These are phyloP conservation scores for Penicillium sp. DNA, from an alignment of 2,329 filamentous ascomycete species.

Conservation along the genomic window DNA sequence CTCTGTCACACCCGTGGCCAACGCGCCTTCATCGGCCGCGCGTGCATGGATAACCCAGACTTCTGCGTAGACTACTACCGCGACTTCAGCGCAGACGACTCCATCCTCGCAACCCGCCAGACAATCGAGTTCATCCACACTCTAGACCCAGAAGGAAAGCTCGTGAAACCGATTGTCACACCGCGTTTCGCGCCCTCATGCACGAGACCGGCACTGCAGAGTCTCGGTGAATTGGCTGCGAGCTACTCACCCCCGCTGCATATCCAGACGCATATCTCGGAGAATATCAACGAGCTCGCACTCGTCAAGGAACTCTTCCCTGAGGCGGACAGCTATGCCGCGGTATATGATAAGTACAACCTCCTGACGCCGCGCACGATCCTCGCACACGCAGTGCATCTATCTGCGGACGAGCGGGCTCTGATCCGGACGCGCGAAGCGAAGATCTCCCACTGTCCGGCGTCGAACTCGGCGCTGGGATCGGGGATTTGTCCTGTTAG, in stretches of 20 bases:
- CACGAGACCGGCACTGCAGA: conserved; percentile 54
- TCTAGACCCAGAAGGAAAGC: conserved; percentile 61
- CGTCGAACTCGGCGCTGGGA: conserved; percentile 72
- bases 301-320: conserved; percentile 73
- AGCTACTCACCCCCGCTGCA: conserved; percentile 58
- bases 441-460: conserved; percentile 82
- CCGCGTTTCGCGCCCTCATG: conserved; percentile 61
- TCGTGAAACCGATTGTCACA: conserved; percentile 79
- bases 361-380: conserved; percentile 73
- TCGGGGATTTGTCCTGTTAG: conserved; percentile 76
- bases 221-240: conserved; percentile 63
- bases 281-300: conserved; percentile 71
- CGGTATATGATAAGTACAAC: conserved; percentile 72
- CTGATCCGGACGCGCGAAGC: conserved; percentile 61
- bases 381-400: conserved; percentile 80
- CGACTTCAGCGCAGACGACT: conserved; percentile 63
- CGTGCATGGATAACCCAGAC: conserved; percentile 80
- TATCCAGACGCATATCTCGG: conserved; percentile 85
- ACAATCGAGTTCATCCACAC: conserved; percentile 63
- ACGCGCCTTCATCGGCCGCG: conserved; percentile 83
- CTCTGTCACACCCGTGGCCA: conserved; percentile 79
- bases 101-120: conserved; percentile 55
- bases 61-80: conserved; percentile 74
- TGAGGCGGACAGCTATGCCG: conserved; percentile 61
- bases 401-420: conserved; percentile 63